These are phyloP conservation scores for Termitomyces sp. DNA, from an alignment of 768 basidiomycete species.

Conservation along the genomic window DNA sequence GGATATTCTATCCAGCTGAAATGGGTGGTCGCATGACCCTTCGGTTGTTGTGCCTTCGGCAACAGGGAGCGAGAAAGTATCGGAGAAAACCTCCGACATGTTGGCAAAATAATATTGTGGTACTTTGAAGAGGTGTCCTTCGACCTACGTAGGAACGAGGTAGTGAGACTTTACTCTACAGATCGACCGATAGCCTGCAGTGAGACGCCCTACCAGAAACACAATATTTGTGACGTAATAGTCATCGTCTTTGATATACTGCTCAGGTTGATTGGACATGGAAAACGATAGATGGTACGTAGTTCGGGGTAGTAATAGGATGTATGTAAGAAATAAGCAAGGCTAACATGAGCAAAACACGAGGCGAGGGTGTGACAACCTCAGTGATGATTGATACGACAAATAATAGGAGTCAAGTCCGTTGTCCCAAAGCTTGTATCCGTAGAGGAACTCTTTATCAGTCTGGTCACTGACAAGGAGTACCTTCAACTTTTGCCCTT, in stretches of 20 bases:
- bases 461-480: no score
- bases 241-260: neutral
- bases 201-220: neutral
- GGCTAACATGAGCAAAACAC: no score
- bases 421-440: no score
- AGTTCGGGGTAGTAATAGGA: no score
- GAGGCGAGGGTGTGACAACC: no score
- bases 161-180: neutral
- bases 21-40: neutral
- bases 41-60: neutral
- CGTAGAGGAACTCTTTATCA: no score
- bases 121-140: neutral
- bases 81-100: neutral
- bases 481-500: no score
- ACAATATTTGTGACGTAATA: neutral
- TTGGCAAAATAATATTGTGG: neutral
- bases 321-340: no score
- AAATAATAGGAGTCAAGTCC: no score
- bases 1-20: neutral
- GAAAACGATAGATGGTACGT: neutral
- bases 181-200: neutral
- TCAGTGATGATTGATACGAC: no score
- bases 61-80: neutral
- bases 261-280: neutral
- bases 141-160: neutral